Base-by-base conservation (phyloP, 2,329 filamentous ascomycete species). In the Botryotinia globosa region DNA sequence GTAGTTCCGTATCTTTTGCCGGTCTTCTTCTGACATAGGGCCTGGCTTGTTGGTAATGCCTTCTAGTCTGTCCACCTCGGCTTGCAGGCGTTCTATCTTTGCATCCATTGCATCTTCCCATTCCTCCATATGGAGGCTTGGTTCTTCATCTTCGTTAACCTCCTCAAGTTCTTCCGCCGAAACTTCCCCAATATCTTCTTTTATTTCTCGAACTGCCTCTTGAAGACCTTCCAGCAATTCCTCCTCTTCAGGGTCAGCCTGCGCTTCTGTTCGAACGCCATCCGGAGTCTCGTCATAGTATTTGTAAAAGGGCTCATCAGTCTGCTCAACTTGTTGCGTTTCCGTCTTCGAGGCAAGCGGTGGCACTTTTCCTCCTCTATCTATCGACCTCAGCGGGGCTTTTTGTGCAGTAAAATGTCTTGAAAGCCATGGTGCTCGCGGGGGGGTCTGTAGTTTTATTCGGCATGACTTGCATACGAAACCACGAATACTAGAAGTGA, bases 401-500 rank as follows among this genome's bases (percentile, higher is more conserved):
- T 54, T 71, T 56, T 74, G 64, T 48, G 68, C 75, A 25, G 75
- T 72, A 25, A 77, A 42, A 72, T 73, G 77, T 73, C 79, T 76
- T 54, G 73, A 73, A 48, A 74, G 64, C 74, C 76, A 79, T 77
- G 71, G 73, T 67, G 74, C 58, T 67, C 67, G 75, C 69, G 72
- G 72, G 39, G 73, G 61, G 51, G 54, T 51, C 72, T 77, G 74
- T 73, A 80, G 71, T 75, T 79, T 79, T 37, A 75, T 75, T 64
- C 77, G 73, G 71, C 80, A 81, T 75, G 80, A 79, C 69, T 73
- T 78, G 74, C 80, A 81, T 22, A 81, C 76, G 68, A 77, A 81
- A 6, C 78, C 78, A 74, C 76, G 74, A 71, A 77, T 72, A 74
- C 74, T 77, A 51, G 76, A 76, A 72, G 77, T 72, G 45, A 78